Evolutionary conservation across 805 yeast species (phyloP).

Genomic region (Zygosaccharomyces bisporus): DNA sequence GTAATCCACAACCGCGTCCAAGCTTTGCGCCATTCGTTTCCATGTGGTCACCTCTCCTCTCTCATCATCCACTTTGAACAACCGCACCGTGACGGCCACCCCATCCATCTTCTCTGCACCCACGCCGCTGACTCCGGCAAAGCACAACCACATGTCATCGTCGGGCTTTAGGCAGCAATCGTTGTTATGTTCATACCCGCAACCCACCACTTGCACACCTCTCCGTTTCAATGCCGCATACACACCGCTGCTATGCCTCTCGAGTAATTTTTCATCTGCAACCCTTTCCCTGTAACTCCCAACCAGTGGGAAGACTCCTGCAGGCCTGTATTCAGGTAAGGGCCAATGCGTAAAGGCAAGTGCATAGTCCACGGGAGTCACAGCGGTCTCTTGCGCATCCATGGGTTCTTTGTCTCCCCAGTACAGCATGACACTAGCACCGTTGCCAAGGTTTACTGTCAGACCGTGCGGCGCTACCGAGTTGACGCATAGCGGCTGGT

Average conservation of each 20-base stretch:
- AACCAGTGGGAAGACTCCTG: constrained; percentile 37
- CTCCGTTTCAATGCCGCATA: constrained; percentile 39
- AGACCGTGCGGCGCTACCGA: constrained; percentile 29
- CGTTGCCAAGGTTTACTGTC: background rate
- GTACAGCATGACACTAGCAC: constrained; percentile 10
- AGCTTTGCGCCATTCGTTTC: constrained; percentile 44
- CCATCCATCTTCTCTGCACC: constrained; percentile 58
- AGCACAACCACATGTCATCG: constrained; percentile 55
- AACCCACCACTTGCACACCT: constrained; percentile 53
- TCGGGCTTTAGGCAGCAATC: constrained; percentile 53
- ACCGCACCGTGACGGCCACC: constrained; percentile 47
- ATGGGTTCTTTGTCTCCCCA: background rate
- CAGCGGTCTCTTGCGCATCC: background rate
- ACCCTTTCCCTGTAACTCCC: constrained; percentile 39
- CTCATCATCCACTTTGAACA: constrained; percentile 47
- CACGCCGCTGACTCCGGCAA: constrained; percentile 64
- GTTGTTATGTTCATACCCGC: constrained; percentile 68
- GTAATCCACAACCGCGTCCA: background rate
- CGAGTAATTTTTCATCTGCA: constrained; percentile 34
- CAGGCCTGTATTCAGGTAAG: constrained; percentile 52
- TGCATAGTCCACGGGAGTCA: constrained; percentile 27
- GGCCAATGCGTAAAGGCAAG: constrained; percentile 70
- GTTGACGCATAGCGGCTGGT: constrained; percentile 50
- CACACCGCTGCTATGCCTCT: constrained; percentile 15
- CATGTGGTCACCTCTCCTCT: constrained; percentile 48